Base-by-base conservation (phyloP, 345 rosid genomes). In the Acer saccharum region DNA sequence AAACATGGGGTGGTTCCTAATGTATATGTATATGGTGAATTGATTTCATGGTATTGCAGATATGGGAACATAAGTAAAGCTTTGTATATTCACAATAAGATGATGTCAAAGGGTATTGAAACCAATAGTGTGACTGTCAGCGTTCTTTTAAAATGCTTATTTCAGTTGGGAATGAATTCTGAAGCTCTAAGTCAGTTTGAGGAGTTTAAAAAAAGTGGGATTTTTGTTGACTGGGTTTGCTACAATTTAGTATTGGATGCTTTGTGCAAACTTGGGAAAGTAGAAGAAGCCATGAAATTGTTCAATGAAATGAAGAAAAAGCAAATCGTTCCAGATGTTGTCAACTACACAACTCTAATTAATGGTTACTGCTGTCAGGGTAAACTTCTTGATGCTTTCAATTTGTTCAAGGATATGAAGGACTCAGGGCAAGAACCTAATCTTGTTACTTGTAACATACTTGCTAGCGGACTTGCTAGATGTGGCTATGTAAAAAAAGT, bases 321-420 rank as follows among this genome's bases (percentile, higher is more conserved):
- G 78, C 58, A 76, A 29, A 77, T 93, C 63, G 79, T 69, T 74
- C 89, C 84, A 35, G 94, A 95, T 82, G 69, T 87, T 39, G 64
- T 88, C 75, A 87, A 92, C 89, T 92, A 93, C 82, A 93, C 92
- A 41, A 92, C 95, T 77, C 69, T 95, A 68, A 84, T 95, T 17
- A 60, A 43, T 77, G 98, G 98, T 43, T 89, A 82, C 71, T 93
- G 87, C 64, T 82, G 84, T 63, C 83, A 80, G 78, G 92, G 89
- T n/a, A 80, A 86, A 76, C 29, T 85, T 72, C n/a, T 16, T 50
- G 84, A 84, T 70, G 97, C 92, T 21, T 76, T 79, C 74, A 84
- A 83, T 29, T 76, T 93, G 77, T 80, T 90, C 14, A 55, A 84
- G 32, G 84, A 88, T 71, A 92, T 95, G 97, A 82, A 54, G 75